Base-by-base conservation (phyloP, 2,329 filamentous ascomycete species). In the Venturiaceae sp. region DNA sequence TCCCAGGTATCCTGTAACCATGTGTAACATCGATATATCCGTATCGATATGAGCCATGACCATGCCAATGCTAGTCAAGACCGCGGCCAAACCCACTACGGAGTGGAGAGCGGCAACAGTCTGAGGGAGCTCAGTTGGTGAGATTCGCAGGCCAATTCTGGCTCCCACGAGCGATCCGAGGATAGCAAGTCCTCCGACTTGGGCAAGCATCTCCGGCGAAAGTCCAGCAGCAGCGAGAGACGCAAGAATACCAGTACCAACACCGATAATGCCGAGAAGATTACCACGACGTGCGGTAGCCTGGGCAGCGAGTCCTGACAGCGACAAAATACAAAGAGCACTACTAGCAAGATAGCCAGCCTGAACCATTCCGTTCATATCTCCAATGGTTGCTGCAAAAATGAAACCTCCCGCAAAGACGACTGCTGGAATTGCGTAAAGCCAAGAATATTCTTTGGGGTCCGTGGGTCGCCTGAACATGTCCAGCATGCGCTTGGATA, bases 401-500 rank as follows among this genome's bases (percentile, higher is more conserved):
- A 95, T 67, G 67, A 88, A 95, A 0, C 90, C 90, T 34, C 88
- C 89, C 3, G 88, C 87, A 63, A 92, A 95, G 0, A 95, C 66
- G 3, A 83, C 75, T 16, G 83, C 90, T 0, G 90, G 90, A 58
- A 95, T 76, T 1, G 84, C 87, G 66, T 94, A 95, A 1, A 95
- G 75, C 88, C 88, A 95, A 0, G 88, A 88, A 63, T 92, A 95
- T 69, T 96, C 91, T 0, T 87, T 84, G 33, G 90, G 91, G 64
- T 95, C 91, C 4, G 89, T 94, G 28, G 89, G 86, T 13, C 85
- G 82, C 81, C 63, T 60, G 60, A 72, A 71, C 66, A 71, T 67
- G 69, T 95, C 90, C 46, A 96, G 77, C 91, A 96, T 96, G 62
- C 91, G 82, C 74, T 95, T 95, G 3, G 90, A 95, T 60, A 96